These are phyloP conservation scores for Huntiella moniliformis DNA, from an alignment of 2,329 filamentous ascomycete species.

Conservation along the genomic window DNA sequence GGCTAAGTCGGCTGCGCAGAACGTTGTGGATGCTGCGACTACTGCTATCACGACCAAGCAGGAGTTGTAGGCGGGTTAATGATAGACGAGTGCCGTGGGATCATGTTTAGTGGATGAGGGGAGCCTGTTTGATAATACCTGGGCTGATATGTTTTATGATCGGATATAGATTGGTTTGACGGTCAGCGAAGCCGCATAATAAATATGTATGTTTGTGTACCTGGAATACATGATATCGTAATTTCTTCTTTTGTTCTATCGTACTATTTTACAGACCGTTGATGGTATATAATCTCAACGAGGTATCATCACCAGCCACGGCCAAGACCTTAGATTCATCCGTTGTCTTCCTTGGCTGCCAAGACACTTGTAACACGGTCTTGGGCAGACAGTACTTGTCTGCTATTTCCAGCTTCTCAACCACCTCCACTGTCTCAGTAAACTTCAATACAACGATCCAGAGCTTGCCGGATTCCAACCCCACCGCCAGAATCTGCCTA, in stretches of 20 bases:
- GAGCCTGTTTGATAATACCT: background rate
- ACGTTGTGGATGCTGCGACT: slow-evolving; percentile 18
- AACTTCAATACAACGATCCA: slow-evolving; percentile 8
- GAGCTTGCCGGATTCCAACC: slow-evolving; percentile 35
- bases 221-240: background rate
- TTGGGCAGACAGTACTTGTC: slow-evolving; percentile 33
- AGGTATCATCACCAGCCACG: slow-evolving; percentile 41
- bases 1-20: slow-evolving; percentile 21
- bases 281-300: slow-evolving; percentile 37
- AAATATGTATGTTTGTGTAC: background rate
- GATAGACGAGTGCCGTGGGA: background rate
- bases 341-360: slow-evolving; percentile 33
- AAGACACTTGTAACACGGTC: slow-evolving; percentile 47
- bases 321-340: slow-evolving; percentile 24
- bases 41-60: slow-evolving; percentile 15
- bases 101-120: background rate
- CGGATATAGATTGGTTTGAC: too few relatives aligned
- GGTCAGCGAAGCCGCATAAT: too few relatives aligned
- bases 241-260: background rate
- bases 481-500: slow-evolving; percentile 30
- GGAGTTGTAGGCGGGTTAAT: slow-evolving; percentile 18
- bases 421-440: background rate
- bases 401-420: slow-evolving; percentile 5
- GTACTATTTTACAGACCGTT: slow-evolving; percentile 13
- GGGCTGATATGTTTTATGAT: too few relatives aligned